A percentile compares a stretch with the other conserved stretches of the same genome.
Evolutionary conservation across 805 yeast genomes (phyloP).

Genomic region (Ogataea trehaloabstinens): DNA sequence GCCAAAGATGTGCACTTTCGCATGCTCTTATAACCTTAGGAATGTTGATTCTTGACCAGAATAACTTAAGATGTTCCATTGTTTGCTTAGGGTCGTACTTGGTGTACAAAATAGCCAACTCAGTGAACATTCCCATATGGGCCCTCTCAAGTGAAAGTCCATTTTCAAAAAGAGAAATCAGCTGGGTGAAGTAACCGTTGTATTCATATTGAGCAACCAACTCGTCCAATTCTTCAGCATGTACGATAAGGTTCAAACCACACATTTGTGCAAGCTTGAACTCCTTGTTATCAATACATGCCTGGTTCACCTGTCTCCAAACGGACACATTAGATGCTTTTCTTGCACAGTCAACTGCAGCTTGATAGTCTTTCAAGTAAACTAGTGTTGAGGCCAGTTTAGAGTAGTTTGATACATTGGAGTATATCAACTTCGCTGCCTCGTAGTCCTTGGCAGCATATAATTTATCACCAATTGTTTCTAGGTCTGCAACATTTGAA

Average conservation of each 20-base stretch:
- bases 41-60: conserved; percentile 97
- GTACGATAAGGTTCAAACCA: conserved; percentile 94
- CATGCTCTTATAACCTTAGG: conserved; percentile 95
- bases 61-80: conserved; percentile 93
- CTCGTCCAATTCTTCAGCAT: conserved; percentile 94
- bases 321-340: conserved; percentile 91
- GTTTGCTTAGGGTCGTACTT: conserved; percentile 88
- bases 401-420: conserved; percentile 88
- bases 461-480: conserved; percentile 87
- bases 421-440: conserved; percentile 87
- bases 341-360: conserved; percentile 98
- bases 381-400: conserved; percentile 96
- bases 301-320: conserved; percentile 97
- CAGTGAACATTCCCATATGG: conserved; percentile 99
- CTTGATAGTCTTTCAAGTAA: conserved; percentile 86
- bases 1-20: conserved; percentile 93
- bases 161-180: conserved; percentile 89
- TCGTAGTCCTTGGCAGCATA: conserved; percentile 78
- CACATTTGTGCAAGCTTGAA: conserved; percentile 97
- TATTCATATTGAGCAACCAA: conserved; percentile 83
- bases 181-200: conserved; percentile 88
- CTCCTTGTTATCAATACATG: conserved; percentile 92
- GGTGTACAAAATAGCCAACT: conserved; percentile 84
- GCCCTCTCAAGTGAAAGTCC: conserved; percentile 97
- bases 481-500: conserved; percentile 90